These are phyloP conservation scores for Tetrapisispora fleetii DNA, from an alignment of 805 yeast genomes.

Conservation along the genomic window DNA sequence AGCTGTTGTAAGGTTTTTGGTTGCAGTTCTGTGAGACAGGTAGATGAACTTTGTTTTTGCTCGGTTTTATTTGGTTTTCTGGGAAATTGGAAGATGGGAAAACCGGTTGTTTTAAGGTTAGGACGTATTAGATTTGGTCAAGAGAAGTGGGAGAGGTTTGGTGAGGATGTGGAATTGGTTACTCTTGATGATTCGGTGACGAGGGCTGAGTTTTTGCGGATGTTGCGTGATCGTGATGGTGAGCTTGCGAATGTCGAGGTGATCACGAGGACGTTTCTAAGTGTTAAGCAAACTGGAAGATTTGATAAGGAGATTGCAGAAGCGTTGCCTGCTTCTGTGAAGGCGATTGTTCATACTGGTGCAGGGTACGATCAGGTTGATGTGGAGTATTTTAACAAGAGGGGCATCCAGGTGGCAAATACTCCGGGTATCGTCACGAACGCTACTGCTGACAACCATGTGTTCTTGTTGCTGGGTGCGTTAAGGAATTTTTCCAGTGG, in stretches of 20 bases:
- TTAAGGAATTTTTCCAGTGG: conserved; percentile 60
- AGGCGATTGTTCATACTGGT: conserved; percentile 51
- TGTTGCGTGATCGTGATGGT: conserved; percentile 25
- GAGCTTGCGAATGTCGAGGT: conserved; percentile 27
- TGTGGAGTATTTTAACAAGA: conserved; percentile 39
- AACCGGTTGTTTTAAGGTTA: conserved; percentile 55
- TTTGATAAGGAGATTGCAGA: conserved; percentile 53
- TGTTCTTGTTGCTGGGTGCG: conserved; percentile 51
- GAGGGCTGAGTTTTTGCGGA: conserved; percentile 29
- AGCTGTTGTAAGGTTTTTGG: too few relatives aligned
- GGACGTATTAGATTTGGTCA: conserved; percentile 54
- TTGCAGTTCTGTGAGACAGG: not conserved
- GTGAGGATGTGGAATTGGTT: conserved; percentile 39
- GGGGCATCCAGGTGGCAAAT: conserved; percentile 55
- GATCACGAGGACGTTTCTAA: conserved; percentile 44
- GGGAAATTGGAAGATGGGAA: conserved; percentile 12
- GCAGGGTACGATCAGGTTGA: conserved; percentile 75
- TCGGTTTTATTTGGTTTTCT: too few relatives aligned
- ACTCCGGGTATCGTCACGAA: conserved; percentile 57
- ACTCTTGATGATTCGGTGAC: conserved; percentile 32
- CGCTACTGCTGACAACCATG: conserved; percentile 66
- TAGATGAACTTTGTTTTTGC: too few relatives aligned
- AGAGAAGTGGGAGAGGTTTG: conserved; percentile 53
- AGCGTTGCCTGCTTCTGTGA: conserved; percentile 45
- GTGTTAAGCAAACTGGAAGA: conserved; percentile 46